phyloP scores from a whole-genome alignment of 305 asterid species.

The Solanum hybrid region DNA sequence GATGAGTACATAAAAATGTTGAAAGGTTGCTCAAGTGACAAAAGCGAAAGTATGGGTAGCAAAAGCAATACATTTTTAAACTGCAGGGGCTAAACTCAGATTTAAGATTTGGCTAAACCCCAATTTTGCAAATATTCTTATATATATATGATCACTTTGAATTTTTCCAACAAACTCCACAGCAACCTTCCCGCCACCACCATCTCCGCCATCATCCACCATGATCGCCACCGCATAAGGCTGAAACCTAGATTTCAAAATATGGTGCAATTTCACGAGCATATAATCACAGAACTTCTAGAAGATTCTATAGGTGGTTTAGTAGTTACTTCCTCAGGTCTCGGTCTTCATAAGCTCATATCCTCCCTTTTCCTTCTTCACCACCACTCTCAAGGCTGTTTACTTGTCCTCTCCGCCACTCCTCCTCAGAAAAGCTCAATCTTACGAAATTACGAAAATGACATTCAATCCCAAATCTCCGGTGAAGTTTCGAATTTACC shows the following conservation, averaged over 20 bases:
- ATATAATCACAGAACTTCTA: slow-evolving; percentile 67
- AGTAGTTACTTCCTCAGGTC: slow-evolving; percentile 67
- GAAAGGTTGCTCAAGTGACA: background rate
- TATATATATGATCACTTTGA: background rate
- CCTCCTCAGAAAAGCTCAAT: slow-evolving; percentile 42
- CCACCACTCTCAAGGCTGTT: slow-evolving; percentile 61
- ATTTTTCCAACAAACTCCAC: background rate
- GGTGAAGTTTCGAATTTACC: slow-evolving; percentile 11
- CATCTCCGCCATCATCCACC: background rate
- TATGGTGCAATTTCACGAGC: slow-evolving; percentile 81
- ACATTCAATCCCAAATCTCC: slow-evolving; percentile 12
- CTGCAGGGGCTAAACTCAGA: background rate
- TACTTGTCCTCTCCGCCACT: slow-evolving; percentile 71
- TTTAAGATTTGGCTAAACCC: background rate
- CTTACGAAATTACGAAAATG: slow-evolving; percentile 10
- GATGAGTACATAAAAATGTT: background rate
- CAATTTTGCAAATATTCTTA: background rate
- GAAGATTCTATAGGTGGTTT: slow-evolving; percentile 78
- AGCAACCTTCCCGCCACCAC: slow-evolving; percentile 8
- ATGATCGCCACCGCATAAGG: background rate
- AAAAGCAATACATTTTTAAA: background rate
- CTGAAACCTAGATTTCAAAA: background rate
- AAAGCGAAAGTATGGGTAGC: background rate
- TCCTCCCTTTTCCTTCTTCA: slow-evolving; percentile 64
- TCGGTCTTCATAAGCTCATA: slow-evolving; percentile 61